These are phyloP conservation scores for Microsporum canis DNA, from an alignment of 2,329 filamentous ascomycete species.

Conservation along the genomic window DNA sequence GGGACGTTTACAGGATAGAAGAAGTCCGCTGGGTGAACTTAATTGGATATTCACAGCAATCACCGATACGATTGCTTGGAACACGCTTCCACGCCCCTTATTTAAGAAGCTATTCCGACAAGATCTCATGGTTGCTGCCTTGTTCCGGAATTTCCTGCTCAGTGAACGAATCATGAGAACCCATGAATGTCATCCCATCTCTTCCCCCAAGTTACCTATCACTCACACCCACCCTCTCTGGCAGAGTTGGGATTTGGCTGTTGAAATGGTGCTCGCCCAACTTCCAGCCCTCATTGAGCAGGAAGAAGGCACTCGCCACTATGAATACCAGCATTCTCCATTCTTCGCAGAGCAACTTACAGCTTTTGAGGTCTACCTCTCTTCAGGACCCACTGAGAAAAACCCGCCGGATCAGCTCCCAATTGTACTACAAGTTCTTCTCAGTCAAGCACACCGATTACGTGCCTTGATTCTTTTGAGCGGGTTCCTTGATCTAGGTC, in stretches of 20 bases:
- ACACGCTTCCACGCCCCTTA: constrained; percentile 73
- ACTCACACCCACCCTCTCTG: constrained; percentile 91
- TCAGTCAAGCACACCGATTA: constrained; percentile 89
- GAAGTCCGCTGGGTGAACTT: constrained; percentile 86
- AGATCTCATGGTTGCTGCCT: constrained; percentile 95
- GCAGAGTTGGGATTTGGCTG: constrained; percentile 95
- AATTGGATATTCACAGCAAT: constrained; percentile 99
- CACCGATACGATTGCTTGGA: constrained; percentile 98
- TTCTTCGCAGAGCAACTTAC: constrained; percentile 97
- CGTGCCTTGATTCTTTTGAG: constrained; percentile 83
- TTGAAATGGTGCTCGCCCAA: constrained; percentile 88
- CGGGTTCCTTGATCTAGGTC: constrained; percentile 86
- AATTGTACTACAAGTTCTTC: constrained; percentile 86
- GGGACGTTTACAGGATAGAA: constrained; percentile 78
- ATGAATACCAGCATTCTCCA: constrained; percentile 85
- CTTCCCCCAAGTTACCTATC: constrained; percentile 80
- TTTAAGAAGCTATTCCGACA: constrained; percentile 97
- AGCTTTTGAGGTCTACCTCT: constrained; percentile 91
- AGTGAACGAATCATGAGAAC: constrained; percentile 92
- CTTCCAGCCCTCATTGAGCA: constrained; percentile 70
- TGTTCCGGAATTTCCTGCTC: constrained; percentile 92
- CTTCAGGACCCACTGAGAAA: constrained; percentile 68
- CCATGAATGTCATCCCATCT: constrained; percentile 90
- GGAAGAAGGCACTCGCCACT: constrained; percentile 61
- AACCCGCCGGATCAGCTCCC: constrained; percentile 89